These are phyloP conservation scores for Astrothelium subdiscretum DNA, from an alignment of 495 filamentous ascomycete species.

Conservation along the genomic window DNA sequence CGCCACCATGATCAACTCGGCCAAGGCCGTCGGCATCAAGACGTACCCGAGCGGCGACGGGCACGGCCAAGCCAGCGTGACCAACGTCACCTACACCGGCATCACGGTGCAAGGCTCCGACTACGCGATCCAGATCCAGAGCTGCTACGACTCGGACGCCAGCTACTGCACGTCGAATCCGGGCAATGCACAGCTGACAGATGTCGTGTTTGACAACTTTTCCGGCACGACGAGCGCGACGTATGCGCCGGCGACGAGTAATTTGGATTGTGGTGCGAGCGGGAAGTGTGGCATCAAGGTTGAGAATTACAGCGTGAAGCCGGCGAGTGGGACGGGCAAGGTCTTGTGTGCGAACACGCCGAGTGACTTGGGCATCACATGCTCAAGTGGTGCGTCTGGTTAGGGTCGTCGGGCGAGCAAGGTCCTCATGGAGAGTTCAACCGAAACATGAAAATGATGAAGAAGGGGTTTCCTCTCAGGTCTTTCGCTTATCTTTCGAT, in stretches of 20 bases:
- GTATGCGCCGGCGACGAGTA: constrained; percentile 30
- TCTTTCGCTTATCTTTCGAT: no score
- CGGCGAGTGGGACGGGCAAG: constrained; percentile 26
- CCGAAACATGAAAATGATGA: no score
- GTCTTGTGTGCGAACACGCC: constrained; percentile 35
- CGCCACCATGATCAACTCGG: background rate
- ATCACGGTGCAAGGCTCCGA: constrained; percentile 31
- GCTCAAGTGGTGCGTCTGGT: constrained; percentile 33
- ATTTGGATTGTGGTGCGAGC: constrained; percentile 31
- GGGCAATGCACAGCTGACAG: constrained; percentile 27
- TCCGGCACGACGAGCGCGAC: constrained; percentile 31
- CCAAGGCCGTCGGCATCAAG: constrained; percentile 7
- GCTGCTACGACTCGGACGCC: constrained; percentile 34
- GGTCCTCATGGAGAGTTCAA: no score
- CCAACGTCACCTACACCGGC: constrained; percentile 33
- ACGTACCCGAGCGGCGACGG: constrained; percentile 1
- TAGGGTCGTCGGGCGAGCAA: no score
- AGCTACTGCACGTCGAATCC: constrained; percentile 32
- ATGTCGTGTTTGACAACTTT: constrained; percentile 29
- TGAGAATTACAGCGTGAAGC: constrained; percentile 23
- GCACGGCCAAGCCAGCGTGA: constrained; percentile 29
- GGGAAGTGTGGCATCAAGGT: constrained; percentile 32
- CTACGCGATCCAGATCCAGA: constrained; percentile 39
- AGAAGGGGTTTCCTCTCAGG: no score
- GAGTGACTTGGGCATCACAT: constrained; percentile 26